Evolutionary conservation across 768 basidiomycete species (phyloP).

Genomic region (Suillus plorans): DNA sequence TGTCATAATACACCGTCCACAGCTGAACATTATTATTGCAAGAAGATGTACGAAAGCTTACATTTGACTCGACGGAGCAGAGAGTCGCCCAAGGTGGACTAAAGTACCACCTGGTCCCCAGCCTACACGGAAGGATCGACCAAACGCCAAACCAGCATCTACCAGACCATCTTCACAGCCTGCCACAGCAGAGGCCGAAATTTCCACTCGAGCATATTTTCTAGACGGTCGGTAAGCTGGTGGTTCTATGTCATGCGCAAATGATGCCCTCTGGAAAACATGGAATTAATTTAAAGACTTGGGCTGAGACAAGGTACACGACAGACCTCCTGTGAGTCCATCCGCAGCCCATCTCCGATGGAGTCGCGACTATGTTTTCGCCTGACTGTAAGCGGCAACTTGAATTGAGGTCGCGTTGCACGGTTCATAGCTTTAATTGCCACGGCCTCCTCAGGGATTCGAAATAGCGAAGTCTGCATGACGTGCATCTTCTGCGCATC

Average conservation of each 20-base stretch:
- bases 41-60: constrained; percentile 36
- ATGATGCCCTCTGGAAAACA: constrained; percentile 65
- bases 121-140: constrained; percentile 84
- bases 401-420: constrained; percentile 34
- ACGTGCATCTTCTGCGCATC: constrained; percentile 89
- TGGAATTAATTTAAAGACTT: neutral
- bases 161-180: constrained; percentile 64
- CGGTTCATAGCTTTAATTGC: constrained; percentile 56
- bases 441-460: constrained; percentile 71
- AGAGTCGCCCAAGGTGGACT: constrained; percentile 74
- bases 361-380: constrained; percentile 80
- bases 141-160: constrained; percentile 85
- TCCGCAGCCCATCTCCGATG: constrained; percentile 64
- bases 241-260: constrained; percentile 70
- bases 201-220: constrained; percentile 77
- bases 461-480: constrained; percentile 89
- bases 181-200: constrained; percentile 60
- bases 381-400: constrained; percentile 40
- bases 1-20: constrained; percentile 21
- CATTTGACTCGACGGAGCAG: constrained; percentile 53
- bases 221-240: constrained; percentile 70
- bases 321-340: constrained; percentile 62
- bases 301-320: constrained; percentile 10
- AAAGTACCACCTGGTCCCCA: constrained; percentile 85
- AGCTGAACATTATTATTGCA: constrained; percentile 8